Percentiles rank a stretch among this genome's conserved stretches.
These are phyloP conservation scores for Cyclotella choctawhatcheeana DNA, from an alignment of 108 stramenopile species.

Conservation along the genomic window DNA sequence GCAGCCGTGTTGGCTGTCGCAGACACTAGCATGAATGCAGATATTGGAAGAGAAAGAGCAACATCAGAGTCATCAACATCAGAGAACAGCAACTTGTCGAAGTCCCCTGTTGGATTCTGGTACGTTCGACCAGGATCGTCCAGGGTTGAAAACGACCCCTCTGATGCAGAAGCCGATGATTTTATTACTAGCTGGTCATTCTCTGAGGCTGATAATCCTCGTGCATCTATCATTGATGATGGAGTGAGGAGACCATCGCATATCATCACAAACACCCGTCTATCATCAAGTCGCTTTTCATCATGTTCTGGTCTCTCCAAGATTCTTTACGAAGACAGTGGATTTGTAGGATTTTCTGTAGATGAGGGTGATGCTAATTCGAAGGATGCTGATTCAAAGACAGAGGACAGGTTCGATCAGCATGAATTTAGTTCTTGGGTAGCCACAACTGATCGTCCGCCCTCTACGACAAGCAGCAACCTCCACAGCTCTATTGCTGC, in stretches of 20 bases:
- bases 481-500: background rate
- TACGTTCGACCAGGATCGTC: slow-evolving; percentile 54
- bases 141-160: slow-evolving; percentile 3
- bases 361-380: background rate
- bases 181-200: slow-evolving; percentile 28
- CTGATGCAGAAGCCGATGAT: slow-evolving; percentile 39
- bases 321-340: slow-evolving; percentile 11
- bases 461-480: slow-evolving; percentile 9
- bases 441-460: background rate
- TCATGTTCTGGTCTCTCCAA: slow-evolving; percentile 16
- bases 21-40: slow-evolving; percentile 42
- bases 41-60: slow-evolving; percentile 35
- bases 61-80: slow-evolving; percentile 42
- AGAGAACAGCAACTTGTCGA: slow-evolving; percentile 27
- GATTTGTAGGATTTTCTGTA: slow-evolving; percentile 5
- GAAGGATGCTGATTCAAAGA: background rate
- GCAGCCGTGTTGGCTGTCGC: slow-evolving; percentile 64
- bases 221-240: slow-evolving; percentile 12
- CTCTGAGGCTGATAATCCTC: slow-evolving; percentile 9
- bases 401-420: background rate
- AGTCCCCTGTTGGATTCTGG: slow-evolving; percentile 59
- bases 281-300: slow-evolving; percentile 3
- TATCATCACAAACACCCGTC: background rate
- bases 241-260: slow-evolving; percentile 3
- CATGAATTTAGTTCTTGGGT: slow-evolving; percentile 5